A percentile compares a stretch with the other conserved stretches of the same genome.
These are phyloP conservation scores for Pseudocercospora vitis DNA, from an alignment of 2,329 filamentous ascomycete genomes.

Conservation along the genomic window DNA sequence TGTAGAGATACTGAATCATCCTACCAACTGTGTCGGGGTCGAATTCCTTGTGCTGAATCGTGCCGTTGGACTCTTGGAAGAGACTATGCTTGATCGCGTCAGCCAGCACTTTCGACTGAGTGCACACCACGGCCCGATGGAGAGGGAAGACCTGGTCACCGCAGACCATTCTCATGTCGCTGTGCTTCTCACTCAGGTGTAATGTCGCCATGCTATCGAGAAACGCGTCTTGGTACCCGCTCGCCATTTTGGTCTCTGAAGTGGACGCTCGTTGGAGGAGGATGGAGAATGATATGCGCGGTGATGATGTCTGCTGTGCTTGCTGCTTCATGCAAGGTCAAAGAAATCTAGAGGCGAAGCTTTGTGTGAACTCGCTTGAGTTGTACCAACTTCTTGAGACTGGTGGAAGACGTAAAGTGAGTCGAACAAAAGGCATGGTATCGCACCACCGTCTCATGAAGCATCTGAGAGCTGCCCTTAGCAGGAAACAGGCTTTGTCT, in stretches of 20 bases:
- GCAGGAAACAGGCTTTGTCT: too few relatives aligned
- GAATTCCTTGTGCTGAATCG: slow-evolving; percentile 2
- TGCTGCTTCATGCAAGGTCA: too few relatives aligned
- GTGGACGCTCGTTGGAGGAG: not conserved
- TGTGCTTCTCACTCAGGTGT: not conserved
- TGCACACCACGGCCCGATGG: slow-evolving; percentile 7
- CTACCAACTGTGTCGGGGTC: not conserved
- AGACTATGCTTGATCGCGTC: not conserved
- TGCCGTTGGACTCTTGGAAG: not conserved
- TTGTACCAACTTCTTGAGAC: too few relatives aligned
- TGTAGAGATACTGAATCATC: slow-evolving; percentile 12
- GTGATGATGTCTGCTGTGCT: too few relatives aligned
- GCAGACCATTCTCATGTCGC: slow-evolving; percentile 11
- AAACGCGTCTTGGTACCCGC: not conserved
- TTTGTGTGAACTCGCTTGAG: too few relatives aligned
- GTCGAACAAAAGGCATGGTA: too few relatives aligned
- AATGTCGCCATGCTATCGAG: not conserved
- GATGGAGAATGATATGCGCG: too few relatives aligned
- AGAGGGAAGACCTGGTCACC: not conserved
- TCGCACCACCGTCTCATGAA: too few relatives aligned
- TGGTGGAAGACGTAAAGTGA: too few relatives aligned
- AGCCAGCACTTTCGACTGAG: slow-evolving; percentile 1
- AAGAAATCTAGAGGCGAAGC: too few relatives aligned
- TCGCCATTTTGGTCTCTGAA: not conserved
- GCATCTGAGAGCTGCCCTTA: too few relatives aligned